These are phyloP conservation scores for Citrus mangshanensis DNA, from an alignment of 345 rosid species.

Conservation along the genomic window DNA sequence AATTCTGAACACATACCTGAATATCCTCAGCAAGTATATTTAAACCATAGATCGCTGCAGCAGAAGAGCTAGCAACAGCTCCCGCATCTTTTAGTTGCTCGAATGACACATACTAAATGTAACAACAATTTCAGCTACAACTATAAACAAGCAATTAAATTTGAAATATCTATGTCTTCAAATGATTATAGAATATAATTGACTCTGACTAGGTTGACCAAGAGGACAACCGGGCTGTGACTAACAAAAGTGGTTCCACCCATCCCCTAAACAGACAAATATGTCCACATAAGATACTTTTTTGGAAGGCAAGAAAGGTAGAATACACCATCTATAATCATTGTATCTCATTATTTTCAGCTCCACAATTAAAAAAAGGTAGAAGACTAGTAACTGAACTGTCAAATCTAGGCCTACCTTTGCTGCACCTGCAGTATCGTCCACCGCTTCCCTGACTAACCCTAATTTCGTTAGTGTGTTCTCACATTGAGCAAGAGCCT, in stretches of 20 bases:
- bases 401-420: slow-evolving; percentile 45
- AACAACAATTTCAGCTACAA: slow-evolving; percentile 10
- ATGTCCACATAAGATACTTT: background rate
- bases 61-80: slow-evolving; percentile 91
- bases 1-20: slow-evolving; percentile 52
- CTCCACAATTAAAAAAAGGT: background rate
- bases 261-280: background rate
- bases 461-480: slow-evolving; percentile 76
- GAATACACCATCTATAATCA: background rate
- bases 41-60: slow-evolving; percentile 79
- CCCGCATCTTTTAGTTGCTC: slow-evolving; percentile 62
- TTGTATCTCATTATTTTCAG: background rate
- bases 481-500: slow-evolving; percentile 99
- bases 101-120: slow-evolving; percentile 62
- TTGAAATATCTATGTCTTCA: background rate
- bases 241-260: background rate
- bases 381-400: background rate
- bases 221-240: background rate
- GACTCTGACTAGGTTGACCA: background rate
- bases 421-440: slow-evolving; percentile 99
- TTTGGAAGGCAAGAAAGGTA: background rate
- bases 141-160: background rate
- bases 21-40: slow-evolving; percentile 86
- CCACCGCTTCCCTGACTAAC: slow-evolving; percentile 84
- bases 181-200: background rate